These are phyloP conservation scores for Neurospora terricola DNA, from an alignment of 495 filamentous ascomycete species.

Conservation along the genomic window DNA sequence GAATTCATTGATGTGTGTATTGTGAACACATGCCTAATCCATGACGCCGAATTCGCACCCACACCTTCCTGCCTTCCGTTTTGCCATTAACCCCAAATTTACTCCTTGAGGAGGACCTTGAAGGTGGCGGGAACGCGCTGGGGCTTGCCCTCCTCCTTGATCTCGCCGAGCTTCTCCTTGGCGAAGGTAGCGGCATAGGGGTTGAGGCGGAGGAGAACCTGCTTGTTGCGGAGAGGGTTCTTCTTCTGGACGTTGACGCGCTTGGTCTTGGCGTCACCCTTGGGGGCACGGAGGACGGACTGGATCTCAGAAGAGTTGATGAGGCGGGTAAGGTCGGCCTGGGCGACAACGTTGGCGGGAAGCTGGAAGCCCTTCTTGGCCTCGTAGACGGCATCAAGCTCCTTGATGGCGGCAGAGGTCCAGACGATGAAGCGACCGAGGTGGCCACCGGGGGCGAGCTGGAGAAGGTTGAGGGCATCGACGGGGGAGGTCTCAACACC, in stretches of 20 bases:
- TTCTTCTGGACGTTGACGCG: constrained; percentile 91
- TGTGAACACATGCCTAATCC: constrained; percentile 25
- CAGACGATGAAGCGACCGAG: constrained; percentile 98
- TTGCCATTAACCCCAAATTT: neutral
- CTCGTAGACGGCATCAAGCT: constrained; percentile 93
- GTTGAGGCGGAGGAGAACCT: constrained; percentile 93
- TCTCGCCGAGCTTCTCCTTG: constrained; percentile 48
- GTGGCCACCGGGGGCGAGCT: constrained; percentile 96
- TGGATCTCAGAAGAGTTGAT: constrained; percentile 99
- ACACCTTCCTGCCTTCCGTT: constrained; percentile 8
- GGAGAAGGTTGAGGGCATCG: constrained; percentile 93
- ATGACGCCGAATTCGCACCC: constrained; percentile 28
- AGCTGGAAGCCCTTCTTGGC: constrained; percentile 98
- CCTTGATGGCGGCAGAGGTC: constrained; percentile 93
- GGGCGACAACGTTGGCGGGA: constrained; percentile 74
- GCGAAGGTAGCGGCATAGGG: constrained; percentile 84
- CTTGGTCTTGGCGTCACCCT: constrained; percentile 86
- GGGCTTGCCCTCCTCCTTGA: constrained; percentile 32
- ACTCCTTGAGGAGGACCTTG: constrained; percentile 29
- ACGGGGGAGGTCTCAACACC: constrained; percentile 96
- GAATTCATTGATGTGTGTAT: constrained; percentile 25
- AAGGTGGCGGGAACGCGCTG: constrained; percentile 24
- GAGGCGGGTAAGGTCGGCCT: constrained; percentile 87
- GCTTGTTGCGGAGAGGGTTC: constrained; percentile 97
- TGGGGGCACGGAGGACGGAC: constrained; percentile 77